Base-by-base conservation (phyloP, 805 yeast genomes). In the Jamesozyma jinghongensis region DNA sequence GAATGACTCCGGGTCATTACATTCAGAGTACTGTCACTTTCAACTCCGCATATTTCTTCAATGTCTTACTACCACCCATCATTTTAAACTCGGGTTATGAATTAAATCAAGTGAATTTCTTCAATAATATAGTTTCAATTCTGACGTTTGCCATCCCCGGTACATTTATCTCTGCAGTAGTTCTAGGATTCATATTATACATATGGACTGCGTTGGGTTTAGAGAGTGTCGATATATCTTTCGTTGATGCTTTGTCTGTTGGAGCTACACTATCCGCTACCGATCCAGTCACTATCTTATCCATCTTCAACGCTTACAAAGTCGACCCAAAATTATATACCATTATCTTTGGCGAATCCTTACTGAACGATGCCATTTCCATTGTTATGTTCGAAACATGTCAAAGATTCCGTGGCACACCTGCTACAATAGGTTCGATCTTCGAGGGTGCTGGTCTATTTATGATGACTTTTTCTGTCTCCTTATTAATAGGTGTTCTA, bases 321-420 rank as follows among this genome's bases (percentile, higher is more conserved):
- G 99, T 92, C 28, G 99, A 92, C 62, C 98, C 98, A 10, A 92
- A 94, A 62, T 70, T 92, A 36, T 92, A 94, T 67, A 94, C 98
- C 19, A 87, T 92, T 47, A 94, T 92, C 47, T 90, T 92, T 61
- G 99, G 99, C 37, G 99, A 92, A 64, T 85, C 96, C 3, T 68
- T 92, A 44, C 68, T 92, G 47, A 92, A 92, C 60, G 99, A 92
- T 67, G 99, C 99, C 29, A 94, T 92, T 45, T 87, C 97, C 49
- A 92, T 92, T 59, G 99, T 92, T 52, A 90, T 92, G 95, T 92
- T 92, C 67, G 98, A 92, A 66, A 92, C 99, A 0, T 88, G 97
- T 57, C 97, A 87, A 62, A 85, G 87, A 64, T 86, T 92, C 62
- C 94, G 88, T 54, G 97, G 95, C 34, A 81, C 84, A 50, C 74